Percentiles rank a stretch among this genome's conserved stretches.
Conservation (phyloP, 208 protist genomes). For the Leishmania braziliensis region DNA sequence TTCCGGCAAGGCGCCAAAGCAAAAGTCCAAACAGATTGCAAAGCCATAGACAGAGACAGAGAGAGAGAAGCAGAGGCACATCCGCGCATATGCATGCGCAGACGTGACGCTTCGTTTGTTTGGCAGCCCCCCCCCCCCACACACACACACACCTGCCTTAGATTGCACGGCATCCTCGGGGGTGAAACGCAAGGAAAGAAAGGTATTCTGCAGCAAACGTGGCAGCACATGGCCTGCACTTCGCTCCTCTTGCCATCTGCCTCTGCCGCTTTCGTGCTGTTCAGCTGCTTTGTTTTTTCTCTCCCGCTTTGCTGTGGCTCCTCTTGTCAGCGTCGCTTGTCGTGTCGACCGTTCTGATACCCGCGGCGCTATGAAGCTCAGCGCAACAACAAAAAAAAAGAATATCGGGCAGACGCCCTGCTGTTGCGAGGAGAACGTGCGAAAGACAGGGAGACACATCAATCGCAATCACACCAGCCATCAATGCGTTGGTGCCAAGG, state of each 20-base stretch:
- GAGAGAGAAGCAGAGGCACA: neutral
- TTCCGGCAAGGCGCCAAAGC: neutral
- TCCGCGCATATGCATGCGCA: neutral
- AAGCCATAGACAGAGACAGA: neutral
- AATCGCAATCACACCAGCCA: neutral
- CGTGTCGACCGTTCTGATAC: neutral
- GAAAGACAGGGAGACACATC: neutral
- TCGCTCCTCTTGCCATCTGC: neutral
- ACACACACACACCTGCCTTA: neutral
- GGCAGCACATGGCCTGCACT: neutral
- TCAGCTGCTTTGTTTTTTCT: neutral
- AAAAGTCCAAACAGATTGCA: neutral
- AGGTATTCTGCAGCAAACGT: neutral
- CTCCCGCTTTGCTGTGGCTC: neutral
- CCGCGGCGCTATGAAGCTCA: neutral
- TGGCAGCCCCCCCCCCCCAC: no score
- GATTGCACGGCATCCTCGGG: neutral
- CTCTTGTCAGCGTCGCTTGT: neutral
- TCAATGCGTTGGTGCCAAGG: neutral
- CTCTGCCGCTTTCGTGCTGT: neutral
- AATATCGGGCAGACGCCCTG: neutral
- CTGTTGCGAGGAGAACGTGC: neutral
- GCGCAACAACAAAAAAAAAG: neutral
- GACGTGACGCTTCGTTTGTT: neutral
- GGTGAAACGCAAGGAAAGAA: neutral